Evolutionary conservation across 192 early-diverging fungal species (phyloP).

Genomic region (Spizellomyces sp.): DNA sequence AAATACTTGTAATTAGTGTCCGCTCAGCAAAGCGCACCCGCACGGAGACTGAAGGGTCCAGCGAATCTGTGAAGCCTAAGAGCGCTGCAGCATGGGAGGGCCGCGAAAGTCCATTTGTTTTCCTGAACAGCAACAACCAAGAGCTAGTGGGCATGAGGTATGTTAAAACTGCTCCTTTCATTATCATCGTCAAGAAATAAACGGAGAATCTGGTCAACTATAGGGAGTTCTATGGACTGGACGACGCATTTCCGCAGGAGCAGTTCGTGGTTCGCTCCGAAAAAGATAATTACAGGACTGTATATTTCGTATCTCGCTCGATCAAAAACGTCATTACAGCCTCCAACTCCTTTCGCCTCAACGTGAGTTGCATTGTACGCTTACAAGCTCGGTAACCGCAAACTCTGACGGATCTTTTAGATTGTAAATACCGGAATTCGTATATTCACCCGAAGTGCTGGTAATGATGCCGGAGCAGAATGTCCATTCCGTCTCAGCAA

Average conservation of each 20-base stretch:
- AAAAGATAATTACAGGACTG: conserved; percentile 62
- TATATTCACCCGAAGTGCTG: conserved; percentile 69
- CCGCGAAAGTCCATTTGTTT: conserved; percentile 85
- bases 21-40: no score
- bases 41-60: no score
- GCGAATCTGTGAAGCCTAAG: no score
- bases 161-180: background rate
- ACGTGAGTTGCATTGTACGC: conserved; percentile 21
- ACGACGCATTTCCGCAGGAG: conserved; percentile 70
- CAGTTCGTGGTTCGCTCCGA: conserved; percentile 89
- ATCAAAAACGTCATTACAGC: conserved; percentile 74
- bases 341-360: conserved; percentile 47
- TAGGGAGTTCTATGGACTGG: conserved; percentile 72
- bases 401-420: conserved; percentile 28
- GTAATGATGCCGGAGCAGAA: conserved; percentile 7
- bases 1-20: no score
- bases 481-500: conserved; percentile 47
- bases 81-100: conserved; percentile 29
- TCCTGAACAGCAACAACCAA: conserved; percentile 33
- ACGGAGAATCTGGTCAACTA: conserved; percentile 15
- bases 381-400: no score
- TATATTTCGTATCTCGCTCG: conserved; percentile 86
- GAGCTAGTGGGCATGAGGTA: conserved; percentile 7
- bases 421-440: conserved; percentile 94
- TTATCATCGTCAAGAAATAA: background rate